Evolutionary conservation across 1,139 yeast genomes (phyloP), one percentile per base, ranked within the genome.

Genomic region (Sugiyamaella sp.): DNA sequence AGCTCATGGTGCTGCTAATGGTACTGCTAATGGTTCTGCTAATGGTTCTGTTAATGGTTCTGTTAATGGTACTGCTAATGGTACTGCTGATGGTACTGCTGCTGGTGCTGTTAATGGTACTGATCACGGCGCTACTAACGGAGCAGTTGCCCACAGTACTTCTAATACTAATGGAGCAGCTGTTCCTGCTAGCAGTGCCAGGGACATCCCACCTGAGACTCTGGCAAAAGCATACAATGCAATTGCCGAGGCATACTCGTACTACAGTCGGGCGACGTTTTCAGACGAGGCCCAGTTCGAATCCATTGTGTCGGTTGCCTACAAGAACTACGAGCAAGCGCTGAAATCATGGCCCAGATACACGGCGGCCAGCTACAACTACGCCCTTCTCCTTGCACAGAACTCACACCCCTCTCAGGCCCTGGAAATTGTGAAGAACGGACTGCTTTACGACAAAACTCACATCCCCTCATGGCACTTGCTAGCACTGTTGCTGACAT

Each of bases 391-490:
- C 47, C 58, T 67, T 5, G 72, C 71, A 12, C 58, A 64, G 17
- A 56, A 57, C 9, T 55, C 61, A 1, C 61, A 67, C 22, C 59
- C 67, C 3, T 41, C 57, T 2, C 56, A 55, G 12, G 72, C 77
- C 1, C 60, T 72, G 38, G 65, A 65, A 33, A 60, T 69, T 29
- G 66, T 69, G 1, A 66, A 72, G 39, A 65, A 64, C 35, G 77
- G 71, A 20, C 64, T 81, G 32, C 65, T 65, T 9, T 59, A 67
- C 10, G 71, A 76, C 41, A 76, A 79, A 1, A 70, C 70, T 12
- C 74, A 74, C 59, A 67, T 78, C 51, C 74, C 74, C 54, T 74
- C 79, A 39, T 76, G 85, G 77, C 82, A 82, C 60, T 63, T 82
- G 48, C 67, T 81, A 29, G 76, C 80, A 0, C 70, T 82, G 53